phyloP scores from a whole-genome alignment of 306 rosid species.

The Parietaria judaica region DNA sequence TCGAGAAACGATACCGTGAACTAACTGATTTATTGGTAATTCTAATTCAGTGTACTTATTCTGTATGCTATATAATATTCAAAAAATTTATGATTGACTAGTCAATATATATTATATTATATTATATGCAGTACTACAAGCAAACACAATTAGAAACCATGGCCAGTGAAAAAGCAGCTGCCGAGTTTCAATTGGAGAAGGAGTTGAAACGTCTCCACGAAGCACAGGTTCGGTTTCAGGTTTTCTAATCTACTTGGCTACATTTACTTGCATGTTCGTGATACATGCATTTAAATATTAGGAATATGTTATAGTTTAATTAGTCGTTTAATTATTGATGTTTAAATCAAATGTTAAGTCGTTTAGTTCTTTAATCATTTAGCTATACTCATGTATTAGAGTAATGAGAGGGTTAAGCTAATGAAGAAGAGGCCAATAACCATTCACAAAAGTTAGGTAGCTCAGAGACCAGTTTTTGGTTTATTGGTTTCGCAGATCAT shows the following conservation, averaged over 20 bases:
- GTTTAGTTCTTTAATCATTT: too few relatives aligned
- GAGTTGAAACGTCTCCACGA: conserved; percentile 83
- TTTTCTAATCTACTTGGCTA: conserved; percentile 21
- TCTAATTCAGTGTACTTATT: conserved; percentile 16
- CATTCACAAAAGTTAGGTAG: too few relatives aligned
- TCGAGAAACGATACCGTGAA: conserved; percentile 97
- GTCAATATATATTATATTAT: conserved; percentile 10
- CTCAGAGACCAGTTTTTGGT: too few relatives aligned
- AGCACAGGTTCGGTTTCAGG: conserved; percentile 53
- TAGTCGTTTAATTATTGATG: too few relatives aligned
- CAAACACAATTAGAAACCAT: conserved; percentile 96
- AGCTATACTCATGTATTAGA: too few relatives aligned
- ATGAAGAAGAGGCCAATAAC: too few relatives aligned
- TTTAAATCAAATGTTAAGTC: too few relatives aligned
- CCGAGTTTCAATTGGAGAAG: conserved; percentile 93
- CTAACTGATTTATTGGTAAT: conserved; percentile 91
- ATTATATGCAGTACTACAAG: conserved; percentile 76
- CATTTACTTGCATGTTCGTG: not conserved
- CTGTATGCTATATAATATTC: conserved; percentile 4
- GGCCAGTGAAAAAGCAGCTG: conserved; percentile 94
- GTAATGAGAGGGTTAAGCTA: too few relatives aligned
- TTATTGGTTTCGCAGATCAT: too few relatives aligned
- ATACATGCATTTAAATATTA: too few relatives aligned
- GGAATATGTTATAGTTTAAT: too few relatives aligned
- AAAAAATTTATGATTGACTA: conserved; percentile 12